Base-by-base conservation (phyloP, 257 asterid genomes). In the Solanum etuberosum region DNA sequence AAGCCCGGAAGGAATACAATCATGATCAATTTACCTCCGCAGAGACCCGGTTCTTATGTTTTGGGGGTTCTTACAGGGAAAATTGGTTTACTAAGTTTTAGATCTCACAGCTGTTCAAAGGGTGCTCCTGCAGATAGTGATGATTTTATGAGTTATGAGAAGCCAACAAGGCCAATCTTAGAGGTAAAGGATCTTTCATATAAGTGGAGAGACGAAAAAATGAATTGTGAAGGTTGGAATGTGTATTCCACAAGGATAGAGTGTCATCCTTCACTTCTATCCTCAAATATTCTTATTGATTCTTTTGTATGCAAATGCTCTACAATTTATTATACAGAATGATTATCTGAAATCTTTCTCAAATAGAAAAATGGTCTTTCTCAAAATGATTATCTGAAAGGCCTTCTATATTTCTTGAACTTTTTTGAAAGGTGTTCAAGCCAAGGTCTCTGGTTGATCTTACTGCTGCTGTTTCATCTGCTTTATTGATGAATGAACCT, bases 401-500 rank as follows among this genome's bases (percentile, higher is more conserved):
- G 68, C 68, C 25, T 81, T 31, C 20, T 46, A 29, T 70, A 85
- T 70, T 86, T 76, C 82, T 59, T 86, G 18, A 43, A 71, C 35
- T 48, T 72, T 85, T 70, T 54, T 31, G 54, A 32, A 86, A 97
- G 99, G 99, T 97, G 85, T 95, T 96, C 48, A 92, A 90, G 86
- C 98, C 98, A 86, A 97, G 99, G 93, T 86, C 98, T 89, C 92
- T 97, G 92, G 99, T 97, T 89, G 98, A 96, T 93, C 99, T 97
- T 88, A 91, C 93, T 88, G 96, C 98, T 88, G 99, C 99, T 86
- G 94, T 97, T 90, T 95, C 99, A 88, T 96, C 99, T 83, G 98
- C 95, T 90, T 92, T 97, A 92, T 94, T 97, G 90, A 95, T 96
- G 93, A 97, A 96, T 92, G 98, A 96, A 90, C 73, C 94, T 89